These are phyloP conservation scores for Colletotrichum gloeosporioides DNA, from an alignment of 2,329 filamentous ascomycete species.

Conservation along the genomic window DNA sequence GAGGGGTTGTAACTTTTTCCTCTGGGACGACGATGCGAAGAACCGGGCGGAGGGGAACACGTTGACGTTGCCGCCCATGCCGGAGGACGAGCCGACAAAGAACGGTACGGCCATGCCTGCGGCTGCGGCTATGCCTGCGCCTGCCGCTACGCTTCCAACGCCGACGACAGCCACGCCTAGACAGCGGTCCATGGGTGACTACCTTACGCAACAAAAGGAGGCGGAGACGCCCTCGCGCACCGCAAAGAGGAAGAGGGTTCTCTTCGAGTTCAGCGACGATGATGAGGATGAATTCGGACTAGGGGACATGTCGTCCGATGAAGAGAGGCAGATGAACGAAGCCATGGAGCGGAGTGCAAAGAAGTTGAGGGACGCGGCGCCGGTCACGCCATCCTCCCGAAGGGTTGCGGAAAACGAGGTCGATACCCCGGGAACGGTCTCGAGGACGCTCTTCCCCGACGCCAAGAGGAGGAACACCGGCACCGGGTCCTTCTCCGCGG, in stretches of 20 bases:
- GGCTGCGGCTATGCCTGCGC: not conserved
- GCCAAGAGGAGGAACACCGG: constrained; percentile 37
- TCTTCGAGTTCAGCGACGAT: constrained; percentile 28
- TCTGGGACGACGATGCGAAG: constrained; percentile 47
- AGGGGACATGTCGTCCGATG: constrained; percentile 42
- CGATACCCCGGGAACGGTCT: constrained; percentile 37
- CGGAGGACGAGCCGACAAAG: not conserved
- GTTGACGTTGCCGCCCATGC: constrained; percentile 15
- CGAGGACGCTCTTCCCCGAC: constrained; percentile 40
- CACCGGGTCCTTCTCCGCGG: constrained; percentile 24
- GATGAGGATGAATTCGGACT: constrained; percentile 22
- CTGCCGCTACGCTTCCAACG: constrained; percentile 13
- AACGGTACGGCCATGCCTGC: not conserved
- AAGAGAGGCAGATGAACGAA: constrained; percentile 40
- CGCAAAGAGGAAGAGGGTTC: constrained; percentile 33
- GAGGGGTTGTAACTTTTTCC: constrained; percentile 46
- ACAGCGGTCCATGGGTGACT: constrained; percentile 17
- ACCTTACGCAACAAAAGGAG: not conserved
- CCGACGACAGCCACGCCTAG: constrained; percentile 22
- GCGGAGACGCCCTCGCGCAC: constrained; percentile 24
- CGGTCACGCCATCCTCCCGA: constrained; percentile 29
- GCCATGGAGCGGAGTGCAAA: constrained; percentile 40
- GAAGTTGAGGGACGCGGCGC: constrained; percentile 17
- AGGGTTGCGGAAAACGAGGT: constrained; percentile 27
- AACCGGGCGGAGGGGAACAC: not conserved